A percentile compares a stretch with the other conserved stretches of the same genome.
Evolutionary conservation across 176 grass and related monocot genomes (phyloP).

Genomic region (Cymbopogon citratus): DNA sequence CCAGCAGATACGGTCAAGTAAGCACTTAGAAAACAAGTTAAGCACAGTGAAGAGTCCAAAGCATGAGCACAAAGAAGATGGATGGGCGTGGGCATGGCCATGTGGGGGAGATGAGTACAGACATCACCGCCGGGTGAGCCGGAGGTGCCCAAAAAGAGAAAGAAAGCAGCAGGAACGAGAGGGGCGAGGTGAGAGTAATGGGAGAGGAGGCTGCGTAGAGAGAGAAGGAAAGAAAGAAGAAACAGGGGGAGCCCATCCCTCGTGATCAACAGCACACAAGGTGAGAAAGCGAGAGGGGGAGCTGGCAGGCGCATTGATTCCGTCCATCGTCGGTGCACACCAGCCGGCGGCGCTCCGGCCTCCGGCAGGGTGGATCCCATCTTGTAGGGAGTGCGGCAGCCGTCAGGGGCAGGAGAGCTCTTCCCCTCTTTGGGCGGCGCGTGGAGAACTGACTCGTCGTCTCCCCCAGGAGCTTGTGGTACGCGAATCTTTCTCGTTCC

Average conservation of each 20-base stretch:
- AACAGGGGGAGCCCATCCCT: slow-evolving; percentile 17
- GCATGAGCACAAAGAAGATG: slow-evolving; percentile 20
- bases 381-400: slow-evolving; percentile 10
- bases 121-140: slow-evolving; percentile 21
- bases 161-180: neutral
- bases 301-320: slow-evolving; percentile 1
- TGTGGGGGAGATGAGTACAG: slow-evolving; percentile 17
- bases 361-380: slow-evolving; percentile 15
- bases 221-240: neutral
- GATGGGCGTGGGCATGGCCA: slow-evolving; percentile 1
- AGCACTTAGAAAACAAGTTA: slow-evolving; percentile 26
- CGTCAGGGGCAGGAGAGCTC: neutral
- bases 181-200: neutral
- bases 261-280: slow-evolving; percentile 32
- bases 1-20: neutral
- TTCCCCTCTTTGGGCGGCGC: neutral
- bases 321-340: neutral
- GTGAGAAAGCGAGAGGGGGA: neutral
- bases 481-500: neutral
- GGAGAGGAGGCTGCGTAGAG: neutral
- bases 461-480: neutral
- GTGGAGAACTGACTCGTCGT: neutral
- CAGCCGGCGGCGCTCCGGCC: neutral
- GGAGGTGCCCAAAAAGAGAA: slow-evolving; percentile 32
- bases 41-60: slow-evolving; percentile 43